Percentiles rank a stretch among this genome's conserved stretches.
phyloP scores from a whole-genome alignment of 352 stramenopile genomes.

The Phytophthora constricta region DNA sequence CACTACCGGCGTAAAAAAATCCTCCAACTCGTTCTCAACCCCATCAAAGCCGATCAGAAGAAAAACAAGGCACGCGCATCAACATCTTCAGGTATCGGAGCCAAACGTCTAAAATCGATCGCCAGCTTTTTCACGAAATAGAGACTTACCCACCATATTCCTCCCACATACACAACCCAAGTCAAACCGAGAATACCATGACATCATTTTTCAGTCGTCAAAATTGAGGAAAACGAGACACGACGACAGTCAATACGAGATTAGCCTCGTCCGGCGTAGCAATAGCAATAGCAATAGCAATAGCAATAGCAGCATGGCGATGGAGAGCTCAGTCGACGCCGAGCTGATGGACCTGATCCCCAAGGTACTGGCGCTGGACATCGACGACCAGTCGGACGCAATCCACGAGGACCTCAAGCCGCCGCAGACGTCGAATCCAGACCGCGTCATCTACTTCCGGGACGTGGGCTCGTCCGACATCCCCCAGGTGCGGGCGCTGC shows the following conservation, averaged over 20 bases:
- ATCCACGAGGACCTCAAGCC: slow-evolving; percentile 10
- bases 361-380: slow-evolving; percentile 30
- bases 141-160: slow-evolving; percentile 30
- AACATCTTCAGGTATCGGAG: slow-evolving; percentile 10
- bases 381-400: slow-evolving; percentile 21
- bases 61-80: slow-evolving; percentile 18
- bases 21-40: slow-evolving; percentile 55
- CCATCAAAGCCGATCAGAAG: slow-evolving; percentile 13
- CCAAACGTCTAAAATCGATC: slow-evolving; percentile 67
- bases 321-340: slow-evolving; percentile 3
- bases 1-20: slow-evolving; percentile 92
- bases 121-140: slow-evolving; percentile 75
- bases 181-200: not conserved
- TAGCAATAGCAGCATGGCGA: not conserved
- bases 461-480: slow-evolving; percentile 86
- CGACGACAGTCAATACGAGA: not conserved
- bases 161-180: not conserved
- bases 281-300: too few relatives aligned
- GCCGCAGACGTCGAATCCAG: slow-evolving; percentile 16
- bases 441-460: slow-evolving; percentile 73
- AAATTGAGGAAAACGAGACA: not conserved
- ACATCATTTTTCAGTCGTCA: too few relatives aligned
- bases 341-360: slow-evolving; percentile 16
- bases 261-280: not conserved
- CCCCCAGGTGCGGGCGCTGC: slow-evolving; percentile 89